Base-by-base conservation (phyloP, 768 basidiomycete genomes). In the Phylloporus scabripes region DNA sequence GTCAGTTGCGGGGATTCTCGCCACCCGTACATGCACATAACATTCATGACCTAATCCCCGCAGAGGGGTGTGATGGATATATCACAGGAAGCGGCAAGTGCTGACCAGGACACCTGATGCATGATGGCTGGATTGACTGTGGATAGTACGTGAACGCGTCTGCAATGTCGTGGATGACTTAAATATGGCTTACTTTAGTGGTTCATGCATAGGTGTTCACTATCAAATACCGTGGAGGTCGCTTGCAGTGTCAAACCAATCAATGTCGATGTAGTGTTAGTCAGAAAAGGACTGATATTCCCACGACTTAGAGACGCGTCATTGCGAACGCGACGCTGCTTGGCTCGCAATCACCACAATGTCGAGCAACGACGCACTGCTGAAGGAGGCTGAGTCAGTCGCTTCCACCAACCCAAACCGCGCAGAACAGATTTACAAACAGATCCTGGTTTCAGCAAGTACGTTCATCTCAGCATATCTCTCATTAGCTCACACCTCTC, bases 351-450 rank as follows among this genome's bases (percentile, higher is more conserved):
- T 34, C 39, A 38, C 2, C 7, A 41, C 46, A 1, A 67, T 67
- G 65, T 47, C 67, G 28, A 60, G 38, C 47, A 63, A 59, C 51
- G 42, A 59, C 38, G 52, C 29, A 14, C 53, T 65, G 4, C 43
- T 67, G 1, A 63, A 59, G 20, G 77, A 84, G 58, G 91, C 90
- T 1, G 72, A 76, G 18, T 59, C 76, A 12, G 51, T 70, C 31
- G 65, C 71, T 9, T 55, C 69, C 1, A 65, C 73, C 4, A 70
- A 83, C 47, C 83, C 83, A 21, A 60, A 74, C 48, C 75, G 79
- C 45, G 85, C 89, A 5, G 89, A 92, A 63, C 62, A 68, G 32
- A 70, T 92, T n/a, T 92, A 89, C 71, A 81, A 81, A 55, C 74
- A 83, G 44, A 80, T 92, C 23, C 72, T 92, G 7, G 56, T 60